phyloP scores from a whole-genome alignment of 2,329 filamentous ascomycete species.

The Epichloe elymi region DNA sequence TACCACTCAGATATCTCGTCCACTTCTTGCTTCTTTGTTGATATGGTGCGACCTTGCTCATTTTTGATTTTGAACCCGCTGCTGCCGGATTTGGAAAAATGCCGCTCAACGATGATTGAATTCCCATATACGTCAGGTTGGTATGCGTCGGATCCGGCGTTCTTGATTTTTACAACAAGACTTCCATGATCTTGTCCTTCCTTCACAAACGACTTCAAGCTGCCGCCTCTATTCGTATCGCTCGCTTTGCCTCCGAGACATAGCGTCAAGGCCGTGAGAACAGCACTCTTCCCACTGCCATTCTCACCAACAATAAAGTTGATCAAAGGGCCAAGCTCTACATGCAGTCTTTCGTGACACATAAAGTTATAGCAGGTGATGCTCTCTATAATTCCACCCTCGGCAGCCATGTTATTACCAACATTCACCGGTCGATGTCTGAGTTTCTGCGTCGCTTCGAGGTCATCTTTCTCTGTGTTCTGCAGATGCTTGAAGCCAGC shows the following conservation, averaged over 20 bases:
- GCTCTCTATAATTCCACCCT: slow-evolving; percentile 77
- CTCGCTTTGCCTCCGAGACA: slow-evolving; percentile 93
- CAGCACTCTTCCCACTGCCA: slow-evolving; percentile 92
- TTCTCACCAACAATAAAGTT: slow-evolving; percentile 98
- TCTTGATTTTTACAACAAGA: slow-evolving; percentile 79
- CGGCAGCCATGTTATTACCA: slow-evolving; percentile 60
- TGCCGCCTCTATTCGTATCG: slow-evolving; percentile 82
- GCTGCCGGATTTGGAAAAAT: slow-evolving; percentile 62
- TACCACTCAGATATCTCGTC: slow-evolving; percentile 92
- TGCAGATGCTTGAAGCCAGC: slow-evolving; percentile 43
- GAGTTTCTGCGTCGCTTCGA: slow-evolving; percentile 51
- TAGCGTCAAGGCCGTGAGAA: slow-evolving; percentile 82
- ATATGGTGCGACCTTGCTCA: slow-evolving; percentile 54
- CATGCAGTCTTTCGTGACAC: slow-evolving; percentile 75
- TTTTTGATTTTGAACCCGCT: slow-evolving; percentile 84
- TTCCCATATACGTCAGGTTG: slow-evolving; percentile 70
- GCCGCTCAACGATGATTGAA: slow-evolving; percentile 79
- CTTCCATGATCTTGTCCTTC: slow-evolving; percentile 66
- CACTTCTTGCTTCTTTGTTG: slow-evolving; percentile 72
- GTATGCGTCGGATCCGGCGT: slow-evolving; percentile 74
- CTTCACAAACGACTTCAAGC: slow-evolving; percentile 82
- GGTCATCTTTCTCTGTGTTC: slow-evolving; percentile 45
- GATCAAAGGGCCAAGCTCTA: slow-evolving; percentile 82
- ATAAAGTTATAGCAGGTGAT: slow-evolving; percentile 90
- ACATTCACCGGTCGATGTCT: slow-evolving; percentile 33